Evolutionary conservation across 192 early-diverging fungal species (phyloP), one percentile per base, ranked within the genome.

Genomic region (Rhizophagus prolifer): DNA sequence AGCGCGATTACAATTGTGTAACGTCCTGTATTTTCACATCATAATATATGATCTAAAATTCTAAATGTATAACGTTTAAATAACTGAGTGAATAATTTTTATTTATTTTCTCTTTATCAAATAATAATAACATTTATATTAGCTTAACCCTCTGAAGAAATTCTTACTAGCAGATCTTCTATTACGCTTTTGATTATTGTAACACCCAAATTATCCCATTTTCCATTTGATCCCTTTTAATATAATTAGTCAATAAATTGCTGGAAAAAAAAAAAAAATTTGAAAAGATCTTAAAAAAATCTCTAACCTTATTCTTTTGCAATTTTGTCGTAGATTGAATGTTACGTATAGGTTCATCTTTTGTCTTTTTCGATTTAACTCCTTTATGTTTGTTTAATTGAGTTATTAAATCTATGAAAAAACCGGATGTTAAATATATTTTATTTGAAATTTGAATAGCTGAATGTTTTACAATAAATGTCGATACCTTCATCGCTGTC

Each of bases 401-500:
- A 23, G 46, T 50, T 44, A 46, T 50, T 25, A 76, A 28, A 65
- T 66, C 62, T 54, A 9, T 36, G 31, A 76, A 46, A 65, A 76
- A 16, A 50, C 30, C 12, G 4, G 12, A 47, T 38, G 30, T 21
- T 19, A 58, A 72, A 9, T 8, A 14, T 54, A 25, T 41, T 23
- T 21, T 59, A 58, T 21, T 44, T 31, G 31, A 34, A 34, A 72
- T 4, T 31, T 14, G 5, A 36, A 36, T 5, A 38, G 0, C 36
- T 38, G 36, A 38, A 38, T 14, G 30, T 3, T 21, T 16, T 13
- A 41, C 9, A 23, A 21, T 3, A 38, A 23, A 25, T 25, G n/a
- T 10, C 16, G 3, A n/a, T 75, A 75, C 74, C 85, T 23, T 86
- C 85, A 36, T 86, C 85, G 61, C 79, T 80, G 54, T 83, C 82